Base-by-base conservation (phyloP, 2,329 filamentous ascomycete species). In the Paracamarosporium sp. region DNA sequence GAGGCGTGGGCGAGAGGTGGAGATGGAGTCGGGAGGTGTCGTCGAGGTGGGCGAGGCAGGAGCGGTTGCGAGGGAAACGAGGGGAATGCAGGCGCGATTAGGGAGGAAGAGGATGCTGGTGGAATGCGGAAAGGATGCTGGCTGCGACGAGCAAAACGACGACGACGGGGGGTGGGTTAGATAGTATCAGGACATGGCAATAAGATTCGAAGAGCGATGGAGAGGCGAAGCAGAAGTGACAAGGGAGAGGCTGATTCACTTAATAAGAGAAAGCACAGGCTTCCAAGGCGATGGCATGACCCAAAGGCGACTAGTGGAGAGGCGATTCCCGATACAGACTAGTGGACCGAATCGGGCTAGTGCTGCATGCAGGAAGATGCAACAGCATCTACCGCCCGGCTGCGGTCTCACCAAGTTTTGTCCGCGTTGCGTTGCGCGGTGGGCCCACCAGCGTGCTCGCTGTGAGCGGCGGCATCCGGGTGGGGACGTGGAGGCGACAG, bases 11-110 rank as follows among this genome's bases (percentile, higher is more conserved):
- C 63, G 56, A 59, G 59, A 62, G 62, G 58, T 50, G 58, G 59
- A 56, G 44, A 70, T 12, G 67, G 69, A 73, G 70, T 68, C 67
- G 66, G 69, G 68, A 17, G 50, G 43, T 50, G 53, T 46, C 20
- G 48, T 60, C 38, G 57, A 41, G 43, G 24, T 41, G 56, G 17
- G 45, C 44, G 38, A 52, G 35, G 58, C 57, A 61, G 55, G 52
- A 55, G 44, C 60, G 56, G 55, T 59, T 64, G 51, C 60, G 66
- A 62, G 61, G 68, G 65, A 69, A 63, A 68, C 64, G 66, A 68
- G 67, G 61, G 67, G 66, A 67, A 68, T 66, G 65, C 58, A 31
- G 54, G 36, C 20, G 36, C 36, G 22, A 63, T 64, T 60, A 68
- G 56, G 60, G 59, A 52, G 64, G 61, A 50, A 41, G 46, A 55